Percentiles rank a stretch among this genome's conserved stretches.
These are phyloP conservation scores for Alternaria solani DNA, from an alignment of 2,329 filamentous ascomycete species.

Conservation along the genomic window DNA sequence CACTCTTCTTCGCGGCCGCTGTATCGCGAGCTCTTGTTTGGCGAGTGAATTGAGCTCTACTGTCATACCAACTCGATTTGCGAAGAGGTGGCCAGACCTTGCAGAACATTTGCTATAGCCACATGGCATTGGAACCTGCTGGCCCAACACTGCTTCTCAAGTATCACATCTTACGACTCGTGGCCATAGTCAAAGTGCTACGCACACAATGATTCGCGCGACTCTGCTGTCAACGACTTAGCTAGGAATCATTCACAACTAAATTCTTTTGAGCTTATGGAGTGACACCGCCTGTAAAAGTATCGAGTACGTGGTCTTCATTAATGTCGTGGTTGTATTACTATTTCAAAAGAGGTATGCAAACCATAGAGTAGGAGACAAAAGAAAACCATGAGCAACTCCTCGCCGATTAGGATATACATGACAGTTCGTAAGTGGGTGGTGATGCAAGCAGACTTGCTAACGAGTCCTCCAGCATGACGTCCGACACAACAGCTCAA, in stretches of 20 bases:
- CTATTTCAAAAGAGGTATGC: neutral
- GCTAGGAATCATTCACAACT: neutral
- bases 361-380: neutral
- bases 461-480: neutral
- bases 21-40: neutral
- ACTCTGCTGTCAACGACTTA: neutral
- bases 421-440: neutral
- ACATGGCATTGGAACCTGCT: neutral
- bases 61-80: neutral
- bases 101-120: neutral
- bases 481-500: neutral
- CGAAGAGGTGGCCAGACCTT: neutral
- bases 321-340: neutral
- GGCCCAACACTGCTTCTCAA: neutral
- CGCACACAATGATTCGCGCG: neutral
- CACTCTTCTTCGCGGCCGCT: neutral
- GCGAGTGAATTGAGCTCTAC: neutral
- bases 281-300: neutral
- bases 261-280: neutral
- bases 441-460: neutral
- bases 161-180: neutral
- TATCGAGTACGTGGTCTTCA: neutral
- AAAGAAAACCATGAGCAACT: neutral
- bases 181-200: neutral
- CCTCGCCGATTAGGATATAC: neutral